Evolutionary conservation across 345 rosid genomes (phyloP), one percentile per base, ranked within the genome.

Genomic region (Rhizophora mangle): DNA sequence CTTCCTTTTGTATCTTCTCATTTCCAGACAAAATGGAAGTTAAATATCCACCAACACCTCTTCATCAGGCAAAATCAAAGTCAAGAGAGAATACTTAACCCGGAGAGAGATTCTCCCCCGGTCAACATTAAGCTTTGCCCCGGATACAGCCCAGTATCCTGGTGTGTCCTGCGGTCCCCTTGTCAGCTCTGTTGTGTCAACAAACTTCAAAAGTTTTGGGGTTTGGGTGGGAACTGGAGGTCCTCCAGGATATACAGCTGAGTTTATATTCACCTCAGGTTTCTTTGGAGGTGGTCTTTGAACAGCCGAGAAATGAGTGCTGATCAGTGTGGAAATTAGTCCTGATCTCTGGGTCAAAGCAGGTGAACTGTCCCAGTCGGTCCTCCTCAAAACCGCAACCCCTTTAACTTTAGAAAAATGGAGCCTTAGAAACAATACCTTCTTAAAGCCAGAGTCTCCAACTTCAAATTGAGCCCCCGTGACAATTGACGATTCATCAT

Each of bases 91-190:
- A 79, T 89, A 96, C 85, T 84, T 96, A 7, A 90, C 99, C 62
- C 91, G 89, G 46, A 92, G 81, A 64, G 87, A 96, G 73, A 96
- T 96, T 79, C 76, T 90, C 51, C 96, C 99, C 69, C 85, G 87
- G 78, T 92, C 98, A 6, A 92, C 96, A 21, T 81, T 62, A 43
- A 96, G 83, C 69, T 86, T 89, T 66, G 98, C 99, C 67, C 99
- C 99, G 0, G 99, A 89, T 10, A 92, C 95, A 55, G 87, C 91
- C 99, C 99, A 96, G 78, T 92, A 92, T 55, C 99, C 98, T 0
- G 99, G 99, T 60, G 82, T 74, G 71, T 92, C 93, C 67, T 90
- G 94, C 0, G 99, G 98, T 63, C 99, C 99, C 70, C 99, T 83
- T 0, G 87, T 73, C 92, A 92, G 85, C 84, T 92, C 99, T 0